Evolutionary conservation across 352 stramenopile species (phyloP).

Genomic region (Phytopythium aichiense): DNA sequence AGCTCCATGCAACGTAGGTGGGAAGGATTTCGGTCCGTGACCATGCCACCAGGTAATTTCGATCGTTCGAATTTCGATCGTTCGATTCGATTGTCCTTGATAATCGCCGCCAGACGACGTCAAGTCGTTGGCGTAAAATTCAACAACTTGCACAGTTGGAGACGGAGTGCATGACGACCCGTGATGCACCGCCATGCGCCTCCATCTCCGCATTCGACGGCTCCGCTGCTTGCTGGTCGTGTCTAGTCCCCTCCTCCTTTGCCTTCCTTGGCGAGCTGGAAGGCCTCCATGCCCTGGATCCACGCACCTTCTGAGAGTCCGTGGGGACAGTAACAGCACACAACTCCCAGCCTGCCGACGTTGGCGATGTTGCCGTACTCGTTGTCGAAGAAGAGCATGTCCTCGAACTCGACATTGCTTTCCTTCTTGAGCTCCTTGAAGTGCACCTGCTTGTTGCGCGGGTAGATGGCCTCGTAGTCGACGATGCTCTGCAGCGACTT

Average conservation of each 20-base stretch:
- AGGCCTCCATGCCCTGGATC: conserved; percentile 66
- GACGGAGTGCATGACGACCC: background rate
- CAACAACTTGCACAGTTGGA: too few relatives aligned
- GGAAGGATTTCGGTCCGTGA: too few relatives aligned
- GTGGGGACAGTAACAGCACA: conserved; percentile 73
- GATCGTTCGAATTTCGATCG: too few relatives aligned
- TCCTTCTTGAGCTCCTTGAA: conserved; percentile 89
- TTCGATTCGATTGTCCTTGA: too few relatives aligned
- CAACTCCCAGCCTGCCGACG: conserved; percentile 64
- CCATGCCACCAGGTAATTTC: too few relatives aligned
- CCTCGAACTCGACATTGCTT: conserved; percentile 89
- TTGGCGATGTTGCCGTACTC: conserved; percentile 79
- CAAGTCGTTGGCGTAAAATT: too few relatives aligned
- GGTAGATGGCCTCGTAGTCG: conserved; percentile 82
- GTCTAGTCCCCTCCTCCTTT: background rate
- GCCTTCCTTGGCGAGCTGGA: conserved; percentile 41
- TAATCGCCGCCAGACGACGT: too few relatives aligned
- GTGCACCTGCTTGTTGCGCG: conserved; percentile 86
- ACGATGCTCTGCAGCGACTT: conserved; percentile 53
- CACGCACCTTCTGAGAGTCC: conserved; percentile 66
- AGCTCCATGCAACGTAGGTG: too few relatives aligned
- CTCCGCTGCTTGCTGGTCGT: too few relatives aligned
- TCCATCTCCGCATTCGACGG: background rate
- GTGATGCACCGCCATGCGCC: background rate
- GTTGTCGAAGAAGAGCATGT: conserved; percentile 98